A percentile compares a stretch with the other conserved stretches of the same genome.
These are phyloP conservation scores for Entoloma clypeatum DNA, from an alignment of 1,284 basidiomycete genomes.

Conservation along the genomic window DNA sequence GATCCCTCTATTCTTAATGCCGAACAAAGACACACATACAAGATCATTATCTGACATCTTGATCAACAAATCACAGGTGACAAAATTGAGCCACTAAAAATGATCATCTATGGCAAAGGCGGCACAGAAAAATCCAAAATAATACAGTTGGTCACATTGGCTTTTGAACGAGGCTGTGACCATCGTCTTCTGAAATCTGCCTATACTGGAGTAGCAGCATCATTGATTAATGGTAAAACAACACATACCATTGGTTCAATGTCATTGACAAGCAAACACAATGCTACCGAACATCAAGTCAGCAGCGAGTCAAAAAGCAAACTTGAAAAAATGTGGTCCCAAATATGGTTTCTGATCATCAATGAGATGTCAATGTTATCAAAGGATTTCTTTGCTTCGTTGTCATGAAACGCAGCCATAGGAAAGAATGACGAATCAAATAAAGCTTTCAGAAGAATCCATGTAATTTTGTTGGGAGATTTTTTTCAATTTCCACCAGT, in stretches of 20 bases:
- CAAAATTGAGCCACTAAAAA: constrained; percentile 18
- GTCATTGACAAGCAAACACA: too few relatives aligned
- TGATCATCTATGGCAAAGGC: constrained; percentile 29
- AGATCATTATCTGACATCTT: constrained; percentile 21
- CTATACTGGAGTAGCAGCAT: constrained; percentile 32
- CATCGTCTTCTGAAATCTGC: constrained; percentile 27
- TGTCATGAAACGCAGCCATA: constrained; percentile 10
- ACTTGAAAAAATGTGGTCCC: constrained; percentile 14
- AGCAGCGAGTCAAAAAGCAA: constrained; percentile 9
- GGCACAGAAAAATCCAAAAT: constrained; percentile 34
- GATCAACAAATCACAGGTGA: constrained; percentile 7
- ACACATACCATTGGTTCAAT: constrained; percentile 26
- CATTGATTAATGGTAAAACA: constrained; percentile 29
- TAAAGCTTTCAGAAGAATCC: constrained; percentile 31
- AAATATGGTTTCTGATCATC: constrained; percentile 20
- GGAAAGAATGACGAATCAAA: constrained; percentile 1
- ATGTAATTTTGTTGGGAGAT: constrained; percentile 36
- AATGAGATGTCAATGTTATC: constrained; percentile 31
- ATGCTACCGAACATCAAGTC: background rate
- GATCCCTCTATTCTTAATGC: constrained; percentile 12
- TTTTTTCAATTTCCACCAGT: constrained; percentile 41
- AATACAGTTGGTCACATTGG: constrained; percentile 27
- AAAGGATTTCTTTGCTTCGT: constrained; percentile 17
- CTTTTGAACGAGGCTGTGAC: constrained; percentile 15
- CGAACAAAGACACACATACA: constrained; percentile 21